These are phyloP conservation scores for Trichoderma parareesei DNA, from an alignment of 495 filamentous ascomycete genomes.

Conservation along the genomic window DNA sequence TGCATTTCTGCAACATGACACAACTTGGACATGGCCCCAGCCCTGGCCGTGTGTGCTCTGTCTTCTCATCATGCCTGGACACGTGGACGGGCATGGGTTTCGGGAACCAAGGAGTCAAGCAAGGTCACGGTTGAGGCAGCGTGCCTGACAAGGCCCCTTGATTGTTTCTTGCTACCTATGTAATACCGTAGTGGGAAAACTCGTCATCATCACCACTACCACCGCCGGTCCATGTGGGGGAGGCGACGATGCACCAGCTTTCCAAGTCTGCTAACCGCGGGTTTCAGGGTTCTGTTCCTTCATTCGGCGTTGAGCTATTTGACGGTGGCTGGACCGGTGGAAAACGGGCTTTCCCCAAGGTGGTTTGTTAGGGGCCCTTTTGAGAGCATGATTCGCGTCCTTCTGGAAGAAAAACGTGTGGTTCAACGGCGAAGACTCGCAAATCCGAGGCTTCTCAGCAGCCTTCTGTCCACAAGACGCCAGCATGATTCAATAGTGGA, in stretches of 20 bases:
- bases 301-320: background rate
- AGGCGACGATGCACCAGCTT: background rate
- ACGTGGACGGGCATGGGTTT: background rate
- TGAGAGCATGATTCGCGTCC: too few species aligned
- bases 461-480: too few species aligned
- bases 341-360: background rate
- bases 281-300: slow-evolving; percentile 1
- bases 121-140: background rate
- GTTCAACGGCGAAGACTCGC: too few species aligned
- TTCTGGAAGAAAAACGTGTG: too few species aligned
- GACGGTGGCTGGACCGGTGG: background rate
- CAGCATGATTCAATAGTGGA: too few species aligned
- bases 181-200: background rate
- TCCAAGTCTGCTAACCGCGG: background rate
- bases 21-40: background rate
- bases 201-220: background rate
- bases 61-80: background rate
- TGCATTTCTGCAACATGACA: background rate
- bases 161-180: too few species aligned
- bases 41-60: too few species aligned
- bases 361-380: too few species aligned
- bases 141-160: too few species aligned
- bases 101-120: background rate
- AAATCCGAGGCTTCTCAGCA: too few species aligned
- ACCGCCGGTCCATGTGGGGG: background rate